Percentiles rank a stretch among this genome's conserved stretches.
phyloP scores from a whole-genome alignment of 2,329 filamentous ascomycete species.

The Paraphoma sp. region DNA sequence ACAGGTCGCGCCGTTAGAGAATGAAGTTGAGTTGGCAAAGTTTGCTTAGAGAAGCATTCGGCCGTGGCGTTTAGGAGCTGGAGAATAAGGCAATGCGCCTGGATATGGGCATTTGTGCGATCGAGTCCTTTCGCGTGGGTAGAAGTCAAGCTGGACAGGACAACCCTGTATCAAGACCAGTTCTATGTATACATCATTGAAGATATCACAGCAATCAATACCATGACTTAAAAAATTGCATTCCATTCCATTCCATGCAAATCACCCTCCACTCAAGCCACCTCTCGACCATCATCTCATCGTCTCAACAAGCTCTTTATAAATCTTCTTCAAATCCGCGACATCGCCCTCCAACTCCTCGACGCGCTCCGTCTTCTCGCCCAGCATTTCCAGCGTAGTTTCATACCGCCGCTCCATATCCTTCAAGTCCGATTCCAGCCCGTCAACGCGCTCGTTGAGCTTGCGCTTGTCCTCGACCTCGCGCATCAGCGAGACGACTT shows the following conservation, averaged over 20 bases:
- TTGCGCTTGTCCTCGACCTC: slow-evolving; percentile 76
- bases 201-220: too few relatives aligned
- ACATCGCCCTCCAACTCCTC: slow-evolving; percentile 91
- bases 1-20: too few relatives aligned
- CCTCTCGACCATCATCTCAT: slow-evolving; percentile 62
- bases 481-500: slow-evolving; percentile 89
- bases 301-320: slow-evolving; percentile 87
- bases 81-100: not conserved
- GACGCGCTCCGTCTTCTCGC: slow-evolving; percentile 94
- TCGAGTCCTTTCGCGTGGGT: not conserved
- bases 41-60: not conserved
- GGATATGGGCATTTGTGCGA: not conserved
- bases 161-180: not conserved
- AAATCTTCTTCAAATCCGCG: slow-evolving; percentile 93
- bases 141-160: not conserved
- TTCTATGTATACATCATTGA: too few relatives aligned
- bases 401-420: slow-evolving; percentile 81
- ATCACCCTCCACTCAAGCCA: too few relatives aligned
- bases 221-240: too few relatives aligned
- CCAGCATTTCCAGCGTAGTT: slow-evolving; percentile 90
- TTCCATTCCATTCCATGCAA: too few relatives aligned
- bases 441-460: slow-evolving; percentile 65
- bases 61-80: not conserved
- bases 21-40: too few relatives aligned
- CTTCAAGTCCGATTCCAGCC: slow-evolving; percentile 71